Evolutionary conservation across 2,329 filamentous ascomycete species (phyloP), one percentile per base, ranked within the genome.

Genomic region (Fusarium sp.): DNA sequence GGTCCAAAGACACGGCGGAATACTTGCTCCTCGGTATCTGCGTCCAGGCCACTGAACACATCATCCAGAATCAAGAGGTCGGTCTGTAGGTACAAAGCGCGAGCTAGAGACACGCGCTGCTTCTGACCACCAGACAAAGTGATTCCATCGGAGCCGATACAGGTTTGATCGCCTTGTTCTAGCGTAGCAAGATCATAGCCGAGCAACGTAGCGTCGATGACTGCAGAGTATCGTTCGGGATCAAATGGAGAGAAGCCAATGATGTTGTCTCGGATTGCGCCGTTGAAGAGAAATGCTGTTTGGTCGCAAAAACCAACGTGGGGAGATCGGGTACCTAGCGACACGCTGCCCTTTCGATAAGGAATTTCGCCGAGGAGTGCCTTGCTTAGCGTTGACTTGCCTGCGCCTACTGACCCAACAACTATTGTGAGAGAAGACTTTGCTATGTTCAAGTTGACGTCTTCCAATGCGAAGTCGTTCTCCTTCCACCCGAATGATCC

Each of bases 11-110:
- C 76, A 9, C 79, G 79, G 3, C 78, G 71, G 60, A 86, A 83
- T 9, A 87, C 76, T 6, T 79, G 71, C 3, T 78, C 70, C 54
- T 84, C 81, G 0, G 85, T 87, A 12, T 82, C 75, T 5, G 79
- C 77, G 63, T 86, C 84, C 0, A 86, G 73, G 0, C 80, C 83
- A 43, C 82, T 82, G 8, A 86, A 79, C 0, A 79, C 71, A 46
- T 86, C 84, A 59, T 86, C 85, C 6, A 86, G 66, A 3, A 87
- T 66, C 29, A 84, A 59, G 24, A 85, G 71, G n/a, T 84, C 72
- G 2, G 77, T 73, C 16, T 77, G 71, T 4, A 80, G 76, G 71
- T 84, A 87, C 1, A 86, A 66, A 4, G 85, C 84, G 2, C 85
- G 77, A 1, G 85, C 84, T 6, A 86, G 73, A n/a, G 75, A 74